Base-by-base conservation (phyloP, 768 basidiomycete species). In the Postia placenta region DNA sequence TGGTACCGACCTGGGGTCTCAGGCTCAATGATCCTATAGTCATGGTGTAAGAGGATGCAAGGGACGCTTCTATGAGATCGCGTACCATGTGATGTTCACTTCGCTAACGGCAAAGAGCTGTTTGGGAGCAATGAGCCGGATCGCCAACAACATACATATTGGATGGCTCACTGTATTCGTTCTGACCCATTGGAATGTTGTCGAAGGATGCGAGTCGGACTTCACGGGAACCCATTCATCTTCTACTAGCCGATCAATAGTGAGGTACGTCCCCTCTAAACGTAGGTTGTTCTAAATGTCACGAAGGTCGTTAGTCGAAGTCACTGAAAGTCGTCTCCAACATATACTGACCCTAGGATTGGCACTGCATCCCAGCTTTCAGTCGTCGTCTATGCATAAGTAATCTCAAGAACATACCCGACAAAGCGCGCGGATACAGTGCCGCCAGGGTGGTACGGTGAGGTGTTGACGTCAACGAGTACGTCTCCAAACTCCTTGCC, bases 191-290 rank as follows among this genome's bases (percentile, higher is more conserved):
- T 72, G 69, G 57, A 77, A 87, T 17, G 71, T 73, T 1, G 87
- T 88, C 3, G 84, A 87, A 25, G 85, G 85, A 62, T 89, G 87
- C 17, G 87, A 88, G 65, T 91, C 88, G 12, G 83, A 80, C 45
- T 80, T 73, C 27, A 83, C 76, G 0, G 73, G 60, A 50, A 51
- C 67, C 86, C 85, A 90, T 45, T 67, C 62, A 20, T 56, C 56
- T 24, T 69, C 72, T 14, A 72, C 64, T 27, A 73, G 63, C 44
- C 70, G 74, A 50, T 89, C 84, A 35, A 90, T 75, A 1, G 74
- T 78, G 38, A 90, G 67, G 72, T 85, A 89, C 1, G 86, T 87
- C 38, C 72, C 74, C 57, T 87, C 86, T 11, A 89, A 71, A 20
- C 80, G 78, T 26, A 88, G 74, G 59, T 90, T 89, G 57, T 91